A percentile compares a stretch with the other conserved stretches of the same genome.
Conservation (phyloP, 1,284 basidiomycete species). For the Kwoniella shivajii region DNA sequence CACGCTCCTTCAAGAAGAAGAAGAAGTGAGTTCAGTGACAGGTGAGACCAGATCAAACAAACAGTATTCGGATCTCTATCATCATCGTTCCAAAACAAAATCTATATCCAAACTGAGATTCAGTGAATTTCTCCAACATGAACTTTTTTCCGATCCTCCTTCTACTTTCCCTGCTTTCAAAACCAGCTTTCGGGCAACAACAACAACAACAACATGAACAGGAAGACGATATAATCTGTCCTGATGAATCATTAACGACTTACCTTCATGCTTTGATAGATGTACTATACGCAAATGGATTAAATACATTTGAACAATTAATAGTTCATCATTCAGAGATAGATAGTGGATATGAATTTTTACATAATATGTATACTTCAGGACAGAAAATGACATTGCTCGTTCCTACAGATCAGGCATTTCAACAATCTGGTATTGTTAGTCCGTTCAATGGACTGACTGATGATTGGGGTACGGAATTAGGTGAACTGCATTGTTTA, state of each 20-base stretch:
- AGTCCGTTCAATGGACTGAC: constrained; percentile 28
- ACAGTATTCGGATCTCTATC: too few species aligned
- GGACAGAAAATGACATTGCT: constrained; percentile 30
- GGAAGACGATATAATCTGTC: constrained; percentile 28
- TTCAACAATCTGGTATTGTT: constrained; percentile 31
- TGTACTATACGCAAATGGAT: constrained; percentile 38
- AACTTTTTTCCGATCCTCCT: too few species aligned
- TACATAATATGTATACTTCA: constrained; percentile 23
- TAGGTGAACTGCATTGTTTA: constrained; percentile 36
- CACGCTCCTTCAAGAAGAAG: too few species aligned
- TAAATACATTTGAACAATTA: constrained; percentile 43
- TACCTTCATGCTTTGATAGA: constrained; percentile 46
- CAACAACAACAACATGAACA: background rate
- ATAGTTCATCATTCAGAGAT: constrained; percentile 36
- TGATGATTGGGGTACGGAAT: constrained; percentile 23
- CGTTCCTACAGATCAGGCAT: constrained; percentile 43
- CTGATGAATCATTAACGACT: constrained; percentile 25
- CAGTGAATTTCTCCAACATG: too few species aligned
- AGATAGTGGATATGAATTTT: constrained; percentile 39
- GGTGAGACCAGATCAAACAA: too few species aligned
- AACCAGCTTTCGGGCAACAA: background rate
- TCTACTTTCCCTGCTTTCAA: background rate
- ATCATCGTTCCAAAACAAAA: too few species aligned
- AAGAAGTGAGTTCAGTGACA: too few species aligned
- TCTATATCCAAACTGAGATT: too few species aligned